Conservation (phyloP, 805 yeast species). For the Yarrowia sp. region DNA sequence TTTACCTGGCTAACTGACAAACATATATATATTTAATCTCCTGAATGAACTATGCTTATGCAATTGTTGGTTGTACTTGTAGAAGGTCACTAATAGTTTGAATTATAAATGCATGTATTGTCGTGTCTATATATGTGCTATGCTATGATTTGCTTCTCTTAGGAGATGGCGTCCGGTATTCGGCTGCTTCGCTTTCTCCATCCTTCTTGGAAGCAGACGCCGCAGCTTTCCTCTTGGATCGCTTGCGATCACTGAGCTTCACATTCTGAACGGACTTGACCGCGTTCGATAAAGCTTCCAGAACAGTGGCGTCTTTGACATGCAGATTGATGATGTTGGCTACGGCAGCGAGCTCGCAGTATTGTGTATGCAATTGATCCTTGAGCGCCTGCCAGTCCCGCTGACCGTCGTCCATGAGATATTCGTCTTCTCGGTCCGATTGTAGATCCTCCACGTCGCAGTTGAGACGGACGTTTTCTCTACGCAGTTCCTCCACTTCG, state of each 20-base stretch:
- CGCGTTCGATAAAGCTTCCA: slow-evolving; percentile 6
- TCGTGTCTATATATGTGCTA: not conserved
- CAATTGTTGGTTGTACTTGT: no score
- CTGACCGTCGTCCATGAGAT: slow-evolving; percentile 8
- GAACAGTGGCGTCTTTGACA: not conserved
- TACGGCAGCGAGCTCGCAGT: slow-evolving; percentile 1
- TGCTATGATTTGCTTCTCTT: not conserved
- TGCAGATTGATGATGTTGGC: slow-evolving; percentile 17
- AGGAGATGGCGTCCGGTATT: not conserved
- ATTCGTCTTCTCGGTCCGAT: slow-evolving; percentile 14
- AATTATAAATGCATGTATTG: no score
- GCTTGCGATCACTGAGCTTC: not conserved
- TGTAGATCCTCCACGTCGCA: slow-evolving; percentile 15
- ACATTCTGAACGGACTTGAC: slow-evolving; percentile 1
- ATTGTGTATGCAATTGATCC: slow-evolving; percentile 9
- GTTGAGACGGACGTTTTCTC: slow-evolving; percentile 7
- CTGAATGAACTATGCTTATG: no score
- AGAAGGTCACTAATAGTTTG: no score
- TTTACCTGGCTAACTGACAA: not conserved
- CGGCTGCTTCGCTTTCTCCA: not conserved
- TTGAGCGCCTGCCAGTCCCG: slow-evolving; percentile 11
- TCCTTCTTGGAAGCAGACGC: not conserved
- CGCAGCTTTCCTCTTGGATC: not conserved
- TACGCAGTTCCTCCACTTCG: not conserved
- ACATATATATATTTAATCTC: slow-evolving; percentile 18